phyloP scores from a whole-genome alignment of 208 protist genomes.

The Kentomonas sorsogonicus region DNA sequence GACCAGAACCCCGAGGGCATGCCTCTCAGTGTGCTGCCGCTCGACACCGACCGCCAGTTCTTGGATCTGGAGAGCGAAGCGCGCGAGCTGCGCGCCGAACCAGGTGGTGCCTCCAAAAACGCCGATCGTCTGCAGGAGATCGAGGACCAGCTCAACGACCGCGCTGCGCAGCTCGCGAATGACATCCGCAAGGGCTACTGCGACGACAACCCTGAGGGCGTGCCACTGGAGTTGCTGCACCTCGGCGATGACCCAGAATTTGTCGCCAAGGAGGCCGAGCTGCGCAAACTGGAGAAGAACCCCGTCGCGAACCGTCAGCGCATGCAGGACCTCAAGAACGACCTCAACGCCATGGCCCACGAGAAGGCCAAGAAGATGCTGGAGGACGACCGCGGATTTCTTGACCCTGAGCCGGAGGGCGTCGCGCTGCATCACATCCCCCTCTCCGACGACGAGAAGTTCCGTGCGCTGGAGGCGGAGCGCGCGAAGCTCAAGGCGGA shows the following conservation, averaged over 20 bases:
- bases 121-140: slow-evolving; percentile 36
- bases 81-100: slow-evolving; percentile 34
- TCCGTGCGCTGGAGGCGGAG: slow-evolving; percentile 60
- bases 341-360: slow-evolving; percentile 58
- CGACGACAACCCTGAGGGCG: slow-evolving; percentile 29
- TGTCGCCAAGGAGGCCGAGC: slow-evolving; percentile 37
- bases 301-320: slow-evolving; percentile 52
- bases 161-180: slow-evolving; percentile 52
- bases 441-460: slow-evolving; percentile 54
- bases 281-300: slow-evolving; percentile 54
- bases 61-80: slow-evolving; percentile 55
- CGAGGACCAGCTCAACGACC: slow-evolving; percentile 49
- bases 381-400: slow-evolving; percentile 57
- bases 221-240: slow-evolving; percentile 49
- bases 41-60: slow-evolving; percentile 64
- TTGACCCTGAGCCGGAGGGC: slow-evolving; percentile 57
- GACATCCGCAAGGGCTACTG: slow-evolving; percentile 47
- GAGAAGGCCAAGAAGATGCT: slow-evolving; percentile 49
- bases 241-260: slow-evolving; percentile 63
- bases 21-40: slow-evolving; percentile 46
- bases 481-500: slow-evolving; percentile 60
- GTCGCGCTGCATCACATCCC: slow-evolving; percentile 56
- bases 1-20: slow-evolving; percentile 53
- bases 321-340: slow-evolving; percentile 57
- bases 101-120: slow-evolving; percentile 28